These are phyloP conservation scores for Megacollybia platyphylla DNA, from an alignment of 1,284 basidiomycete genomes.

Conservation along the genomic window DNA sequence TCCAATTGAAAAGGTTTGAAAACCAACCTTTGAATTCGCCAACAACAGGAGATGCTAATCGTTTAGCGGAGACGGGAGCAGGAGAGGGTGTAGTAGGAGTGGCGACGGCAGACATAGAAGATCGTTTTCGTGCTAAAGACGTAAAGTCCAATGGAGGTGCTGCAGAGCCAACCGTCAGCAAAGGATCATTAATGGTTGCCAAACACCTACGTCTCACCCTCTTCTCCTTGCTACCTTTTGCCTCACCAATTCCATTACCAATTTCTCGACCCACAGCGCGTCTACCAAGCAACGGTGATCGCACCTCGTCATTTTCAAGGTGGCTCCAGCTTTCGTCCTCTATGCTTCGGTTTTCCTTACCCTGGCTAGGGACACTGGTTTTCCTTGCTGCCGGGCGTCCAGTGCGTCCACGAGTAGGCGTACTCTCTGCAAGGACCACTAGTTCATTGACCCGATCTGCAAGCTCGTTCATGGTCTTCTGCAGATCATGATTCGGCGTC, in stretches of 20 bases:
- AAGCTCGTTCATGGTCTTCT: constrained; percentile 29
- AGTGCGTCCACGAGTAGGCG: background rate
- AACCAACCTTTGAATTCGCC: constrained; percentile 77
- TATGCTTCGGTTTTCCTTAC: constrained; percentile 43
- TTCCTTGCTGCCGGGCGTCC: background rate
- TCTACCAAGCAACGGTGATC: constrained; percentile 22
- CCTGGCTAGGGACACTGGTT: constrained; percentile 3
- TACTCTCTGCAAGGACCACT: constrained; percentile 11
- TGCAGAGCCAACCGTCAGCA: constrained; percentile 7
- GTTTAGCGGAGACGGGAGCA: constrained; percentile 12
- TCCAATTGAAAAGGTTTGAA: constrained; percentile 70
- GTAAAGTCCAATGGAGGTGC: constrained; percentile 17
- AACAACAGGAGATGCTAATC: constrained; percentile 37
- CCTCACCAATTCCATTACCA: constrained; percentile 24
- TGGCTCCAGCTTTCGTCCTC: constrained; percentile 24
- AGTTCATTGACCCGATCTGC: constrained; percentile 28
- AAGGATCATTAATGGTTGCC: constrained; percentile 6
- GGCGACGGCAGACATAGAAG: constrained; percentile 6
- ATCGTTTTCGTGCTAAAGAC: constrained; percentile 11
- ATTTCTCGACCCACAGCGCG: constrained; percentile 35
- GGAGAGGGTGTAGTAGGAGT: constrained; percentile 10
- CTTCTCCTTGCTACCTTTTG: constrained; percentile 30
- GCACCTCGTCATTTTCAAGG: constrained; percentile 17
- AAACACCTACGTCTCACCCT: constrained; percentile 39
- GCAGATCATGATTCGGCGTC: constrained; percentile 24